Evolutionary conservation across 495 filamentous ascomycete species (phyloP).

Genomic region (Lasiosphaeris hirsuta): DNA sequence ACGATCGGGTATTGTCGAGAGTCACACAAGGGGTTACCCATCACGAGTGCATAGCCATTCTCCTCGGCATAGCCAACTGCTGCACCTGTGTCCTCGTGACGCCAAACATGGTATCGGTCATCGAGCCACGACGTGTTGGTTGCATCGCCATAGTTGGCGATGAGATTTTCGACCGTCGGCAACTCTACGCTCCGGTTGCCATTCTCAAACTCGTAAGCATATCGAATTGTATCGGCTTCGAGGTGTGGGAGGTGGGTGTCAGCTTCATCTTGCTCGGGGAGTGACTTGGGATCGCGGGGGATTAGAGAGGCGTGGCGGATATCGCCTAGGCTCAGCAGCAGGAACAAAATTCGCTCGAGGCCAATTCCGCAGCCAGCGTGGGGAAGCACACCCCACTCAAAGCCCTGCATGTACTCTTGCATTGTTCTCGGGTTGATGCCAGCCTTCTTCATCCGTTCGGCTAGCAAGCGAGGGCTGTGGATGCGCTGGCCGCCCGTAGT

Average conservation of each 20-base stretch:
- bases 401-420: conserved; percentile 85
- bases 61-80: conserved; percentile 74
- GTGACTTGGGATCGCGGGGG: conserved; percentile 76
- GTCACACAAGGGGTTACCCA: conserved; percentile 80
- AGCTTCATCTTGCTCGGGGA: conserved; percentile 53
- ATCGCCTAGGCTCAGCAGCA: conserved; percentile 79
- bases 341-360: conserved; percentile 81
- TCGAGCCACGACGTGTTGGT: conserved; percentile 87
- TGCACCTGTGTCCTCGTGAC: conserved; percentile 70
- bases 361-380: conserved; percentile 91
- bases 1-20: conserved; percentile 64
- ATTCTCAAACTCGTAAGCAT: conserved; percentile 41
- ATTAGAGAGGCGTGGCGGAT: conserved; percentile 83
- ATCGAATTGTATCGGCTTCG: conserved; percentile 70
- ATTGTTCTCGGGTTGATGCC: conserved; percentile 73
- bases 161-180: conserved; percentile 72
- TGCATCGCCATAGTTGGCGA: conserved; percentile 86
- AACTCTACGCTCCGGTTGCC: conserved; percentile 45
- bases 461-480: conserved; percentile 71
- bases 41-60: conserved; percentile 69
- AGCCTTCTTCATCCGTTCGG: conserved; percentile 68
- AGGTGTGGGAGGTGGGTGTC: conserved; percentile 64
- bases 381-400: conserved; percentile 83
- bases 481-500: conserved; percentile 90
- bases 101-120: conserved; percentile 77